Evolutionary conservation across 2,329 filamentous ascomycete species (phyloP).

Genomic region (Cryphonectria naterciae): DNA sequence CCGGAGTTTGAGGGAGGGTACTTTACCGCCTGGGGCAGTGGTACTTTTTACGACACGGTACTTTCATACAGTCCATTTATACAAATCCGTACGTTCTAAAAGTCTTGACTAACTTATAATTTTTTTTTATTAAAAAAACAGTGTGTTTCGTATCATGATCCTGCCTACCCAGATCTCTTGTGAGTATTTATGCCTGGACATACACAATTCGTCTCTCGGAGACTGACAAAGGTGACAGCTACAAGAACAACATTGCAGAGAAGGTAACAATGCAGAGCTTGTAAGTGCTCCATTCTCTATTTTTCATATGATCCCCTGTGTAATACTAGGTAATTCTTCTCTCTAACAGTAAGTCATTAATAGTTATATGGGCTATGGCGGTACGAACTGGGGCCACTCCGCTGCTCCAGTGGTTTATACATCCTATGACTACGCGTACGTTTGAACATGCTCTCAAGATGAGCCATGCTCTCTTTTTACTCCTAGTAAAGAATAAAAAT

Average conservation of each 20-base stretch:
- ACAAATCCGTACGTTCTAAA: no score
- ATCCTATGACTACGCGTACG: slow-evolving; percentile 44
- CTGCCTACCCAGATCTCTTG: slow-evolving; percentile 57
- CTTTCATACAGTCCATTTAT: not conserved
- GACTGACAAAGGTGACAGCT: slow-evolving; percentile 33
- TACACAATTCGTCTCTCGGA: not conserved
- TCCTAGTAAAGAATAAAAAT: no score
- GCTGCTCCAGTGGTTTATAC: slow-evolving; percentile 54
- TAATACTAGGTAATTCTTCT: no score
- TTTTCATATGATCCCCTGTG: no score
- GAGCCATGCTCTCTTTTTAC: no score
- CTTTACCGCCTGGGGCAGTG: slow-evolving; percentile 57
- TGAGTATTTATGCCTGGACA: slow-evolving; percentile 6
- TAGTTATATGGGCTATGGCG: slow-evolving; percentile 55
- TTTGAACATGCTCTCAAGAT: not conserved
- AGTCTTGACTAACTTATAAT: slow-evolving; percentile 1
- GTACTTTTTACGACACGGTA: slow-evolving; percentile 52
- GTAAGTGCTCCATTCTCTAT: slow-evolving; percentile 32
- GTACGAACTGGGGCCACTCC: slow-evolving; percentile 59
- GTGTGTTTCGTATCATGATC: slow-evolving; percentile 49
- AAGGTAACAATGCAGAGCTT: slow-evolving; percentile 52
- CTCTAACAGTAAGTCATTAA: no score
- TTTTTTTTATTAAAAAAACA: not conserved
- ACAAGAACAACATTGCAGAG: slow-evolving; percentile 59
- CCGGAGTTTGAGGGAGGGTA: slow-evolving; percentile 59